These are phyloP conservation scores for Zygosaccharomyces pseudobailii DNA, from an alignment of 1,139 yeast genomes.

Conservation along the genomic window DNA sequence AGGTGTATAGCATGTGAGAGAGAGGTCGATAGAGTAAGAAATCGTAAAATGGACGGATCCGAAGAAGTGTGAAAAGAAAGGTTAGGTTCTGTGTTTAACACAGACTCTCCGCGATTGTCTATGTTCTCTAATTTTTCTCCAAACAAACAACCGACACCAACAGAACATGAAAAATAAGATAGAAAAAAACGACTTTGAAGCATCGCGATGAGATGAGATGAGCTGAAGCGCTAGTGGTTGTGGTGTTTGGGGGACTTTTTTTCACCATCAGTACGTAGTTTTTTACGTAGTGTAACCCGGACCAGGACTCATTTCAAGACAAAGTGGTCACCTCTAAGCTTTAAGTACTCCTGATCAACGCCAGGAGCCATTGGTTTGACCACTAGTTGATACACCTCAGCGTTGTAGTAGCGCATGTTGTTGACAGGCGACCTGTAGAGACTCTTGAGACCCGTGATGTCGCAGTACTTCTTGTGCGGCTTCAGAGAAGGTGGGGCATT, in stretches of 20 bases:
- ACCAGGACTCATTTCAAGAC: conserved; percentile 49
- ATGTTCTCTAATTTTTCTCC: background rate
- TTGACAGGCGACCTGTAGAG: conserved; percentile 71
- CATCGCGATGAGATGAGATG: background rate
- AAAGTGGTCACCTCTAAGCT: conserved; percentile 83
- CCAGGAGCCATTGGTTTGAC: conserved; percentile 81
- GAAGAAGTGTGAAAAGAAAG: background rate
- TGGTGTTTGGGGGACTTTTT: background rate
- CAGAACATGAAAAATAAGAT: too few species aligned
- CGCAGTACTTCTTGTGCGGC: conserved; percentile 85
- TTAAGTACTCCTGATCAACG: conserved; percentile 87
- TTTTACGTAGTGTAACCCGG: conserved; percentile 2
- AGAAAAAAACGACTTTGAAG: too few species aligned
- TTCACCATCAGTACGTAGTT: background rate
- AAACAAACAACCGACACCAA: too few species aligned
- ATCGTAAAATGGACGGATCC: background rate
- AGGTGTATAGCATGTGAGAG: conserved; percentile 4
- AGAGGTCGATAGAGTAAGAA: background rate
- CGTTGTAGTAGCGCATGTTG: conserved; percentile 73
- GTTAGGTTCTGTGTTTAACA: background rate
- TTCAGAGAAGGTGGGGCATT: conserved; percentile 84
- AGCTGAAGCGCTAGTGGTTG: background rate
- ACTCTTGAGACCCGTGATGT: conserved; percentile 84
- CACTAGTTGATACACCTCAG: conserved; percentile 76
- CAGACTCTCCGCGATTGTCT: background rate